Evolutionary conservation across 75 land plant species (phyloP), one percentile per base, ranked within the genome.

Genomic region (Ceratopteris richardii): DNA sequence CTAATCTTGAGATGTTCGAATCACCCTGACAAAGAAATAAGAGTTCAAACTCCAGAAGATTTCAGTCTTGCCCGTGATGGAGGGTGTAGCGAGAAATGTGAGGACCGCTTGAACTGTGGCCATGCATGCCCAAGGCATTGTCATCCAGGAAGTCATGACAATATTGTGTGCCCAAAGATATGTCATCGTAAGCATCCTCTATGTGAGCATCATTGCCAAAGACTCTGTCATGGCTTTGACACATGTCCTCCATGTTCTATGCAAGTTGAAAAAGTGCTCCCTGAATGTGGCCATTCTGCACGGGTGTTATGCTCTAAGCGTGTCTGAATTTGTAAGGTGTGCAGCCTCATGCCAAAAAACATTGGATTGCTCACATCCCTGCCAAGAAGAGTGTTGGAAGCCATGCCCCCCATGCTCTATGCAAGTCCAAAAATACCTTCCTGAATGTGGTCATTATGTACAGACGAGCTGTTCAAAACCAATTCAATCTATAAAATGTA

Each of bases 101-200:
- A 63, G 28, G 27, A 31, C 24, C 70, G 41, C 70, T 31, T 69
- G 10, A 31, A n/a, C 3, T 69, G 71, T 27, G 71, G 71, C 26
- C 71, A 69, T 27, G 55, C 18, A 19, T 69, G 71, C 41, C 71
- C 71, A 1, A 63, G n/a, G n/a, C n/a, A n/a, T n/a, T 65, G 70
- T 31, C 70, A 65, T 16, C 59, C 70, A 22, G 71, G 52, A 33
- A 19, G 37, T 1, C 71, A 69, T 28, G 69, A 69, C 7, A 47
- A 33, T 12, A 51, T 69, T 21, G 36, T 22, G 2, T 69, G 71
- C 51, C 39, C 24, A 25, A 44, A 54, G 9, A 30, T 10, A 39
- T 69, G 68, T 50, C 68, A 7, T 29, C 46, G 52, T 28, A 29
- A 48, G 40, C 24, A 26, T 30, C 31, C 47, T 37, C 14, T 13